Base-by-base conservation (phyloP, 176 grass and related monocot species). In the Zizania latifolia region DNA sequence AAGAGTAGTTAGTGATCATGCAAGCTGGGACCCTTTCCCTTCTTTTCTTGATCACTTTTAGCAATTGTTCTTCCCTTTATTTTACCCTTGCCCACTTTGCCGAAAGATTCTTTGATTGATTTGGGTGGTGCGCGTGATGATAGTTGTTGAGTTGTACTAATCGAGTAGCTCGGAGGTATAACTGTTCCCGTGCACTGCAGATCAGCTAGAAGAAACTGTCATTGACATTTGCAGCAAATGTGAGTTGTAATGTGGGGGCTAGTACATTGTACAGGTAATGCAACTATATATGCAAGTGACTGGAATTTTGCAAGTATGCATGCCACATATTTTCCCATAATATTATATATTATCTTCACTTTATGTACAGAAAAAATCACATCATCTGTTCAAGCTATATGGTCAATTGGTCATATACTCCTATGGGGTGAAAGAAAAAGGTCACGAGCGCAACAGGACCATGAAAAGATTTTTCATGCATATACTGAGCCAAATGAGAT, bases 11-110 rank as follows among this genome's bases (percentile, higher is more conserved):
- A 71, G 36, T 48, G 33, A 35, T n/a, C 35, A 29, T 10, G 39
- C 31, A 53, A 12, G 59, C 6, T 36, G 34, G 34, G 6, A 27
- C 62, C 6, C 54, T 63, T 81, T 81, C 43, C 31, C 54, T 81
- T 76, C 71, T 70, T 76, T 76, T 63, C 27, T 62, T 21, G 63
- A 43, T 27, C 71, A 54, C 55, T 70, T 86, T 44, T n/a, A 22
- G 10, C 38, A 1, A 15, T 55, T 59, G 60, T 67, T 86, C 63
- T 30, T 45, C 32, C 4, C 71, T 55, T 62, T 6, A 11, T 19
- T 58, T 29, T 56, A 6, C 15, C n/a, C 10, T 68, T 30, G 10
- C 44, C 76, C 71, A 62, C 74, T 63, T 1, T 9, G 17, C 0
- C 24, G 29, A 65, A 62, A 62, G 78, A 63, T 56, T 26, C 9